Base-by-base conservation (phyloP, 192 early-diverging fungal species). In the Coemansia sp. region DNA sequence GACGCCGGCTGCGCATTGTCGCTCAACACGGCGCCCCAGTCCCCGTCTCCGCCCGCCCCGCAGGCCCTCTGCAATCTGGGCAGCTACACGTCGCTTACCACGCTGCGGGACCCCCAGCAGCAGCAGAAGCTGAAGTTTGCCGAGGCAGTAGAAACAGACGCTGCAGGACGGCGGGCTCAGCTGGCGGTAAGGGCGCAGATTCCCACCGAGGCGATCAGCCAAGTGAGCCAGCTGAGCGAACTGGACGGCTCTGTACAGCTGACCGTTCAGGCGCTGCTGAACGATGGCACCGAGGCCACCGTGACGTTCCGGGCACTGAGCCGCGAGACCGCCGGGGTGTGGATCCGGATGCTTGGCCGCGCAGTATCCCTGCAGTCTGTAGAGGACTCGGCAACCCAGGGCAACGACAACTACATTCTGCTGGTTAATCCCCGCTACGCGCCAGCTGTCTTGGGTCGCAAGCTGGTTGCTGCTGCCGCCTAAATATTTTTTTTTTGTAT, bases 51-150 rank as follows among this genome's bases (percentile, higher is more conserved):
- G 61, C 28, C 46, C 47, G 30, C 46, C 11, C 47, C 61, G 23
- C 53, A 61, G 14, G 44, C 39, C 41, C 36, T 46, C 49, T 17
- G 14, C 34, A 4, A 67, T 51, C 56, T 67, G 16, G 53, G 49
- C 57, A 77, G 74, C 60, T 53, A 71, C 41, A 53, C 53, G 6
- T 77, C 74, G 18, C 64, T 77, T 4, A 55, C 23, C 40, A 70
- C 64, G 8, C 47, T 77, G 47, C 74, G 68, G 48, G 74, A 77
- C 26, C 48, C 51, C n/a, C n/a, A n/a, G 14, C 59, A 45, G 31
- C 16, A 47, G 15, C 62, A 67, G 51, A 56, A 47, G 15, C 62
- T 77, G 51, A 56, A 47, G 31, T 77, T 77, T 52, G 56, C 60
- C 0, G 49, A 62, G 17, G 58, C 51, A 17, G 48, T 21, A 11